phyloP scores from a whole-genome alignment of 169 alveolate species.

The Amoebophrya sp. region DNA sequence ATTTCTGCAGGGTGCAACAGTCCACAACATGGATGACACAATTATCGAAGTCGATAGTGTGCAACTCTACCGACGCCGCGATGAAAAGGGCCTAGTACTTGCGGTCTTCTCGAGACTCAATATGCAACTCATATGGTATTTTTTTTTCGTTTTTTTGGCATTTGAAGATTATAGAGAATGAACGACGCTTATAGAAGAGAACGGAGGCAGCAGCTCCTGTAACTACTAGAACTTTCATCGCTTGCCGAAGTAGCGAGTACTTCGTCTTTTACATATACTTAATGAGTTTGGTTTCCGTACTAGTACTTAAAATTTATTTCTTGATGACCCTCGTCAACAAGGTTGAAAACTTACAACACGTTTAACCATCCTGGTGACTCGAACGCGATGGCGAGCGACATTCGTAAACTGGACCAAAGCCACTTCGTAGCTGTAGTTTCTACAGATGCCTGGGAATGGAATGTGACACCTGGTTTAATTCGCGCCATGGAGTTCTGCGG shows the following conservation, averaged over 20 bases:
- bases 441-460: not conserved
- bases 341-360: not conserved
- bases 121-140: not conserved
- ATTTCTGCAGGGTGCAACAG: not conserved
- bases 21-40: not conserved
- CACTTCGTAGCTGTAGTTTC: not conserved
- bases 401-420: not conserved
- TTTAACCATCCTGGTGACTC: not conserved
- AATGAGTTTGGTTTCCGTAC: too few relatives aligned
- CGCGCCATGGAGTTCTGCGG: not conserved
- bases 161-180: too few relatives aligned
- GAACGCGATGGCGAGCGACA: not conserved
- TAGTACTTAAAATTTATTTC: too few relatives aligned
- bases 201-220: too few relatives aligned
- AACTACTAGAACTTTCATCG: too few relatives aligned
- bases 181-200: too few relatives aligned
- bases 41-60: not conserved
- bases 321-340: not conserved
- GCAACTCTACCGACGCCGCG: not conserved
- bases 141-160: not conserved
- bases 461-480: not conserved
- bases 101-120: not conserved
- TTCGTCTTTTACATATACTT: too few relatives aligned
- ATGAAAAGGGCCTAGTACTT: not conserved
- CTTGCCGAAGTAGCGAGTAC: too few relatives aligned